Evolutionary conservation across 352 stramenopile species (phyloP).

Genomic region (Phytophthora sp.): DNA sequence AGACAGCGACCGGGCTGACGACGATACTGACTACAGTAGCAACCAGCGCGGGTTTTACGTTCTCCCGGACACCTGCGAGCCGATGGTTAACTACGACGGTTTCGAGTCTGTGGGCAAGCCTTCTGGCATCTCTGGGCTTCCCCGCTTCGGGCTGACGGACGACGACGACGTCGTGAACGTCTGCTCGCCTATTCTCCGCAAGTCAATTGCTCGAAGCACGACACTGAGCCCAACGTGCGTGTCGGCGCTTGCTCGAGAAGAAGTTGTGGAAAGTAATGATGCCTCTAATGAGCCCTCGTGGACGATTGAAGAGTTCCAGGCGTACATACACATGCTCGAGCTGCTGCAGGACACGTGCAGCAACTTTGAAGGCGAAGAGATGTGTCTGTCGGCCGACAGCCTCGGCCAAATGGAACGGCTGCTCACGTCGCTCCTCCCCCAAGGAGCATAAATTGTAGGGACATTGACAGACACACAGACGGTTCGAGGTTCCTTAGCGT

Average conservation of each 20-base stretch:
- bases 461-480: slow-evolving; percentile 11
- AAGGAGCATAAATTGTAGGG: slow-evolving; percentile 24
- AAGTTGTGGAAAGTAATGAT: slow-evolving; percentile 5
- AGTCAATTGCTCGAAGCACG: slow-evolving; percentile 1
- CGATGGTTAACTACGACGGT: slow-evolving; percentile 48
- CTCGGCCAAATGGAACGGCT: slow-evolving; percentile 56
- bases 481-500: slow-evolving; percentile 20
- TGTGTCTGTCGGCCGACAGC: slow-evolving; percentile 41
- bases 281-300: slow-evolving; percentile 28
- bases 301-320: slow-evolving; percentile 47
- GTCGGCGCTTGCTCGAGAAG: slow-evolving; percentile 24
- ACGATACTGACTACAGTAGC: slow-evolving; percentile 18
- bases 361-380: slow-evolving; percentile 25
- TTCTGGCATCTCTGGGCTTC: slow-evolving; percentile 15
- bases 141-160: slow-evolving; percentile 5
- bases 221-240: slow-evolving; percentile 32
- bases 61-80: slow-evolving; percentile 40
- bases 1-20: slow-evolving; percentile 1
- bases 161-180: slow-evolving; percentile 46
- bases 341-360: slow-evolving; percentile 45
- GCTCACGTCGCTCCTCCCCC: slow-evolving; percentile 48
- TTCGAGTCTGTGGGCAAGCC: slow-evolving; percentile 35
- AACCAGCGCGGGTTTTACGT: slow-evolving; percentile 19
- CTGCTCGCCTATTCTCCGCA: slow-evolving; percentile 43
- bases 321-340: slow-evolving; percentile 52